These are phyloP conservation scores for Russula dissimulans DNA, from an alignment of 768 basidiomycete genomes.

Conservation along the genomic window DNA sequence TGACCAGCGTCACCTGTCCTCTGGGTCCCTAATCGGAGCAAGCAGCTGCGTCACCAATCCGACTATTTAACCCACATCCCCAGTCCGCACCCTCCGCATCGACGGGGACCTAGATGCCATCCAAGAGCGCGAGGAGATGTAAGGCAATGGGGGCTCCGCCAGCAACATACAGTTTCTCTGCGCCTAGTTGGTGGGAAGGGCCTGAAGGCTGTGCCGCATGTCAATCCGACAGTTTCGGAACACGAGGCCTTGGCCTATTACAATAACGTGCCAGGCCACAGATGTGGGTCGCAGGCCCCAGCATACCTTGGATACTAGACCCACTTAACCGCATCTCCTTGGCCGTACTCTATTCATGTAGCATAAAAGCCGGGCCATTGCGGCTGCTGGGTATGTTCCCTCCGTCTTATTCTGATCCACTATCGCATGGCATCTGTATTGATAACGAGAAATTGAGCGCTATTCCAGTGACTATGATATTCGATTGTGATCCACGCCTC, in stretches of 20 bases:
- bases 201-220: constrained; percentile 5
- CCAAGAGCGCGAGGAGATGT: background rate
- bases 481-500: background rate
- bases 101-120: background rate
- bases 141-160: too few species aligned
- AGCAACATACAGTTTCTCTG: background rate
- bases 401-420: background rate
- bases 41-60: background rate
- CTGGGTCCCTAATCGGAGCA: constrained; percentile 2
- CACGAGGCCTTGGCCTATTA: too few species aligned
- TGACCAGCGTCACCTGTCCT: background rate
- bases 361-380: too few species aligned
- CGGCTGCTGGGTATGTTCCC: too few species aligned
- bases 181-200: background rate
- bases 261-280: background rate
- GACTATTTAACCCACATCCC: background rate
- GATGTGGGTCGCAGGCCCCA: background rate
- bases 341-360: too few species aligned
- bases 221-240: background rate
- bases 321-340: background rate
- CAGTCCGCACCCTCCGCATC: background rate
- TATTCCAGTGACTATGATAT: background rate
- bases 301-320: background rate
- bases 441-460: background rate
- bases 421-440: background rate